Evolutionary conservation across 106 monocot species (phyloP).

Genomic region (Amphibolis antarctica): DNA sequence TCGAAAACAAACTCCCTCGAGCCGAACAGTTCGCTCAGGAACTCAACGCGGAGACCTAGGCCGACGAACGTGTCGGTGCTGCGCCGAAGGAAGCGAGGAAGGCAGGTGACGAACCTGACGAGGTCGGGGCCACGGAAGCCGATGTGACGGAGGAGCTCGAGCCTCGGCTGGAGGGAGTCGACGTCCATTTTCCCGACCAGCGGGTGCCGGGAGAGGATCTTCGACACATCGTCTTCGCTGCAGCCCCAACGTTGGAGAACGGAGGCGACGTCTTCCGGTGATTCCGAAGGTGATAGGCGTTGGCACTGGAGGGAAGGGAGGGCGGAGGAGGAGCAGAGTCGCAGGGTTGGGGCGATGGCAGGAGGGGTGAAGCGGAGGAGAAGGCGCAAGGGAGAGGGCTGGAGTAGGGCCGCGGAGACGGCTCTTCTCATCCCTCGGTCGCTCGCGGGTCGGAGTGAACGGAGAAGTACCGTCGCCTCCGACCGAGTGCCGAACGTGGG

Average conservation of each 20-base stretch:
- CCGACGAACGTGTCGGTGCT: not conserved
- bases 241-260: slow-evolving; percentile 9
- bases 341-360: not conserved
- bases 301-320: not conserved
- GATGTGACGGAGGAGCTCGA: slow-evolving; percentile 3
- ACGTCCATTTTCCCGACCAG: slow-evolving; percentile 4
- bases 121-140: slow-evolving; percentile 5
- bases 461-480: too few relatives aligned
- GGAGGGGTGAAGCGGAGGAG: not conserved
- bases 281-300: not conserved
- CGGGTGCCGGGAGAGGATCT: slow-evolving; percentile 6
- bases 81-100: slow-evolving; percentile 13
- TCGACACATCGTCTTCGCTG: slow-evolving; percentile 4
- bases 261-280: not conserved
- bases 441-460: too few relatives aligned
- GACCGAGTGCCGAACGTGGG: too few relatives aligned
- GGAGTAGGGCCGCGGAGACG: too few relatives aligned
- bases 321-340: not conserved
- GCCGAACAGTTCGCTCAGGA: slow-evolving; percentile 23
- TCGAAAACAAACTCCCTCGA: slow-evolving; percentile 7
- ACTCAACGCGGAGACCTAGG: slow-evolving; percentile 12
- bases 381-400: too few relatives aligned
- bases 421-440: too few relatives aligned
- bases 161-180: slow-evolving; percentile 6
- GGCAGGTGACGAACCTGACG: slow-evolving; percentile 12